These are phyloP conservation scores for Carex kokanica DNA, from an alignment of 176 grass and related monocot genomes.

Conservation along the genomic window DNA sequence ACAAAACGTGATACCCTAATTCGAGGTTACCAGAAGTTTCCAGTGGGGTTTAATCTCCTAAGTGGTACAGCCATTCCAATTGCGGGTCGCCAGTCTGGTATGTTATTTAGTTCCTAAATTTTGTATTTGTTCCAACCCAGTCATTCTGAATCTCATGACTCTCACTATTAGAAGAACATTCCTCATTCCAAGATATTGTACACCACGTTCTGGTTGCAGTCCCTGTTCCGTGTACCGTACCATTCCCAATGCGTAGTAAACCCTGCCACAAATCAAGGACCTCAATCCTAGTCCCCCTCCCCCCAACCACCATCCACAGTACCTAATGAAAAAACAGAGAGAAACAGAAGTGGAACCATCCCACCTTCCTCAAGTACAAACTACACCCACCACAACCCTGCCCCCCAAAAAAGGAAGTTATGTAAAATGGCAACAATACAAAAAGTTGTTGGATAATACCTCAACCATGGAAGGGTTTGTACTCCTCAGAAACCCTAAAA, in stretches of 20 bases:
- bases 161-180: neutral
- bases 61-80: neutral
- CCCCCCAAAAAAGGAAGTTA: neutral
- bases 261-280: neutral
- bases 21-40: neutral
- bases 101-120: neutral
- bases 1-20: neutral
- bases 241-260: neutral
- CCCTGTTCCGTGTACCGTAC: neutral
- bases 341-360: neutral
- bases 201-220: neutral
- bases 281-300: neutral
- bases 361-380: neutral
- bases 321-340: neutral
- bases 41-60: neutral
- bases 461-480: slow-evolving; percentile 67
- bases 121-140: neutral
- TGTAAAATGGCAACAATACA: slow-evolving; percentile 1
- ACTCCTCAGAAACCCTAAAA: slow-evolving; percentile 83
- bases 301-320: neutral
- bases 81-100: neutral
- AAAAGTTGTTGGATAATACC: slow-evolving; percentile 40
- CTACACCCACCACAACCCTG: neutral
- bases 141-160: neutral
- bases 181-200: neutral